Evolutionary conservation across 192 early-diverging fungal genomes (phyloP), one percentile per base, ranked within the genome.

Genomic region (Rhizoclosmatium globosum): DNA sequence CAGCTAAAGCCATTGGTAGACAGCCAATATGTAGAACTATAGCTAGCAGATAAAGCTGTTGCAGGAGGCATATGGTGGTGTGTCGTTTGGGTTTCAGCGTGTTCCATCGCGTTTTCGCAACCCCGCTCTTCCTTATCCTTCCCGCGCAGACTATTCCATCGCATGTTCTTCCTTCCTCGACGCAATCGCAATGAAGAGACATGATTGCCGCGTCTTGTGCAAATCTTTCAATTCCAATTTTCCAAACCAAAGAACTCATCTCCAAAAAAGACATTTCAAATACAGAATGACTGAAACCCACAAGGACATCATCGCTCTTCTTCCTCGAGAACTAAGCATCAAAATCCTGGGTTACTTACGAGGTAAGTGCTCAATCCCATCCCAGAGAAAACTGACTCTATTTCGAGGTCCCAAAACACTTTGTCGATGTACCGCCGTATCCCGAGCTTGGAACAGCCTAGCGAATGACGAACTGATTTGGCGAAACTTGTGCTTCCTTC

Each of bases 401-500:
- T 53, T 53, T 53, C 0, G 9, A 71, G 76, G 46, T 1, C 76
- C 68, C 19, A 79, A 79, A 57, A 71, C 77, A 7, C 68, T 79
- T 7, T 71, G 68, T 47, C 47, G 77, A 44, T 61, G 77, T 53
- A 46, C 67, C 15, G n/a, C 56, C 23, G 68, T 71, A 11, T 71
- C 67, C 2, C 47, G 58, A 43, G 42, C 48, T 3, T 79, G 77
- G 77, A 53, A 79, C 68, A 11, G 17, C 1, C 21, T 71, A 6
- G 77, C 77, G n/a, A 79, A 68, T 47, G 77, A 79, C 68, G 77
- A 79, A 38, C 3, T 69, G 4, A 6, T 79, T 17, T 79, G 77
- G 77, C 15, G 46, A 17, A 47, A 23, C 7, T 47, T 71, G 57
- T 79, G 83, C 60, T 42, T 41, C 31, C 41, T 78, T 17, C 80